Percentiles rank a stretch among this genome's conserved stretches.
phyloP scores from a whole-genome alignment of 208 protist species.

The Trypanosoma conorhini region DNA sequence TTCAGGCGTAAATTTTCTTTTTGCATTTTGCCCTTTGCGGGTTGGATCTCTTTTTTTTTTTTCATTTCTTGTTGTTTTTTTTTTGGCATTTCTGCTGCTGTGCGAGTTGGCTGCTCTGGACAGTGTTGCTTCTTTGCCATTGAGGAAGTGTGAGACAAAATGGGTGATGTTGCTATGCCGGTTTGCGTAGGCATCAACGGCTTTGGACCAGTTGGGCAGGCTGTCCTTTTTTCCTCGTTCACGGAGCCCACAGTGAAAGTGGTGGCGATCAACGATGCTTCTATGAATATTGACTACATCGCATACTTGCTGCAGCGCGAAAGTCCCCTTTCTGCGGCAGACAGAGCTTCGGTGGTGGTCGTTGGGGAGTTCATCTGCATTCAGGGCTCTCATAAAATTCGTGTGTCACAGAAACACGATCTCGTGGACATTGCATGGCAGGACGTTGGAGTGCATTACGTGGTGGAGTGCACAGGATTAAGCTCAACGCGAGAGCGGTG shows the following conservation, averaged over 20 bases:
- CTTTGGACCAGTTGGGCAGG: constrained; percentile 95
- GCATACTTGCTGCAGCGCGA: constrained; percentile 95
- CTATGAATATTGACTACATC: constrained; percentile 94
- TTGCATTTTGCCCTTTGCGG: neutral
- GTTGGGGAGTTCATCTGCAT: constrained; percentile 46
- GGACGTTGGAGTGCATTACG: constrained; percentile 83
- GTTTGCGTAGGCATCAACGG: constrained; percentile 94
- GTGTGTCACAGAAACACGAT: constrained; percentile 58
- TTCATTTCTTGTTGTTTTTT: constrained; percentile 11
- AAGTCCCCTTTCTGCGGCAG: constrained; percentile 52
- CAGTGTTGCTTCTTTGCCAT: neutral
- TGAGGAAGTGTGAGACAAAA: neutral
- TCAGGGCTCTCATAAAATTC: constrained; percentile 41
- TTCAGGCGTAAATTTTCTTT: neutral
- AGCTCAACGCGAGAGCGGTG: constrained; percentile 94
- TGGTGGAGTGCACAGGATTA: constrained; percentile 98
- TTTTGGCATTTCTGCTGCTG: neutral
- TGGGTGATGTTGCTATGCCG: constrained; percentile 16
- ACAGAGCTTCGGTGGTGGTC: constrained; percentile 41
- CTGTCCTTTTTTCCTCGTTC: constrained; percentile 90
- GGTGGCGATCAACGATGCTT: constrained; percentile 95
- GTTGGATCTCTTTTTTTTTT: neutral
- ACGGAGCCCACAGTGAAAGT: constrained; percentile 68
- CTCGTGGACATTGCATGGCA: constrained; percentile 93
- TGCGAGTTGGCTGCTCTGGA: neutral